These are phyloP conservation scores for Adansonia digitata DNA, from an alignment of 345 rosid species.

Conservation along the genomic window DNA sequence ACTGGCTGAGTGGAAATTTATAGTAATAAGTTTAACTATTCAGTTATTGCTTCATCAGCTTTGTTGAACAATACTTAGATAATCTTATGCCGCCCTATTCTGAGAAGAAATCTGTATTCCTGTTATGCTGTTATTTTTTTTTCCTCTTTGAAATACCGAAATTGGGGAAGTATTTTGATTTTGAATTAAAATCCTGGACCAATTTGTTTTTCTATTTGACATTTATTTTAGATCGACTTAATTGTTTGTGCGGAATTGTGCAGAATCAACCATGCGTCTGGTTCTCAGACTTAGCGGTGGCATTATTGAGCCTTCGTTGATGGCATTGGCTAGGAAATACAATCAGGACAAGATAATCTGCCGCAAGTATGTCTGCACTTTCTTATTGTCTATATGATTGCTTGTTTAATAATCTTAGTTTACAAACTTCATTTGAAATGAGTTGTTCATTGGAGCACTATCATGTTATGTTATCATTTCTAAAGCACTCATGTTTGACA, in stretches of 20 bases:
- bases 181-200: not conserved
- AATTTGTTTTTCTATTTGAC: not conserved
- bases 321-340: constrained; percentile 64
- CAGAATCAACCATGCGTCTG: constrained; percentile 65
- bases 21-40: not conserved
- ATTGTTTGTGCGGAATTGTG: constrained; percentile 1
- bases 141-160: not conserved
- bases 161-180: too few species aligned
- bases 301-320: constrained; percentile 59
- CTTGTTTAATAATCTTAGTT: not conserved
- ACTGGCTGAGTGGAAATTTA: not conserved
- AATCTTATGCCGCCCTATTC: too few species aligned
- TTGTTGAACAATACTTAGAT: not conserved
- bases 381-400: not conserved
- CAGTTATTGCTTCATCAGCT: not conserved
- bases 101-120: too few species aligned
- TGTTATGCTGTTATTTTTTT: too few species aligned
- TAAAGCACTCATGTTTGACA: not conserved
- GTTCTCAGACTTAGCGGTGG: constrained; percentile 73
- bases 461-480: not conserved
- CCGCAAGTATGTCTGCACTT: constrained; percentile 38
- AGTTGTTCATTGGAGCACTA: not conserved
- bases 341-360: constrained; percentile 62
- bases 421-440: not conserved
- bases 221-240: too few species aligned